phyloP scores from a whole-genome alignment of 495 filamentous ascomycete genomes.

The Immersiella caudata region DNA sequence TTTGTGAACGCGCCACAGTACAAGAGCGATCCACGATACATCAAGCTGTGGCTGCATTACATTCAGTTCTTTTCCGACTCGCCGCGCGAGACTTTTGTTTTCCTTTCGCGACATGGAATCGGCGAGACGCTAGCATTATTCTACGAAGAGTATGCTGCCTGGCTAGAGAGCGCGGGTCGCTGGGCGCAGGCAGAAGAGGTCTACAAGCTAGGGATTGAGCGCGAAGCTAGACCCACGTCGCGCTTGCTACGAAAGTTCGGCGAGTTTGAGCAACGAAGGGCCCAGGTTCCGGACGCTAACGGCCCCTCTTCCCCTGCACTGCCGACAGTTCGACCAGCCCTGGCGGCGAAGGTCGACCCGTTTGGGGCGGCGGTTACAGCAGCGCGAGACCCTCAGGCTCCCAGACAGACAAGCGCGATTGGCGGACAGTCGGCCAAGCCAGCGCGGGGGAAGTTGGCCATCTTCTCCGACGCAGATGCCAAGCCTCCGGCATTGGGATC shows the following conservation, averaged over 20 bases:
- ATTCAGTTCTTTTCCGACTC: constrained; percentile 90
- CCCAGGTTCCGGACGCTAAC: constrained; percentile 57
- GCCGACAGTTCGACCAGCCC: constrained; percentile 77
- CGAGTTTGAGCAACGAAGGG: constrained; percentile 83
- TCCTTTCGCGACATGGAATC: constrained; percentile 82
- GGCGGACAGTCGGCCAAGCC: constrained; percentile 58
- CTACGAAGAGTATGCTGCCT: constrained; percentile 94
- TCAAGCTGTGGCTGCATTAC: constrained; percentile 92
- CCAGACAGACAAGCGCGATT: constrained; percentile 50
- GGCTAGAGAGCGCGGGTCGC: constrained; percentile 81
- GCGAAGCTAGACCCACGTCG: constrained; percentile 80
- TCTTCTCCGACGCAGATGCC: constrained; percentile 80
- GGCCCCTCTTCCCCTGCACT: constrained; percentile 85
- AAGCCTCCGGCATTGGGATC: constrained; percentile 52
- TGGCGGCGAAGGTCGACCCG: constrained; percentile 84
- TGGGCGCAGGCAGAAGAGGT: constrained; percentile 95
- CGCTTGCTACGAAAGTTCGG: constrained; percentile 82
- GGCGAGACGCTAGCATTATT: constrained; percentile 90
- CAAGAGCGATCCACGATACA: constrained; percentile 90
- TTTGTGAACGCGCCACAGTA: constrained; percentile 86
- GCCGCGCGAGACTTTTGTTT: constrained; percentile 89
- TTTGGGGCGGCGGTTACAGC: constrained; percentile 55
- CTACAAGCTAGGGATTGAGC: constrained; percentile 83
- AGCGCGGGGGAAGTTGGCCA: constrained; percentile 78
- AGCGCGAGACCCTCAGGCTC: constrained; percentile 68